A percentile compares a stretch with the other conserved stretches of the same genome.
Conservation (phyloP, 495 filamentous ascomycete species). For the Penicillium longicatenatum region DNA sequence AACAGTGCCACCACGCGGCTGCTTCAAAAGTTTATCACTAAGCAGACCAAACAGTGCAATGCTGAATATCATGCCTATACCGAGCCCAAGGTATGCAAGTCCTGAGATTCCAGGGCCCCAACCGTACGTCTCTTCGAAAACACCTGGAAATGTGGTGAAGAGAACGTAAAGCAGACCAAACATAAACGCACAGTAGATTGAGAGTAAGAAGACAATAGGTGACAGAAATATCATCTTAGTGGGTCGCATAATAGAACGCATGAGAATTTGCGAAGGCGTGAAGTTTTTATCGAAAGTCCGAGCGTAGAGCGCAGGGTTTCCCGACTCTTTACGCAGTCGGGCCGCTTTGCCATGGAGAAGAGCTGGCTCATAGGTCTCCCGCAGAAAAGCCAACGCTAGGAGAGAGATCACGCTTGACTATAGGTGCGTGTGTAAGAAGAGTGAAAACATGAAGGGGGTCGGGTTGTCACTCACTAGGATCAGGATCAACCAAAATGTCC, state of each 20-base stretch:
- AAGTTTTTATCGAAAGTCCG: conserved; percentile 56
- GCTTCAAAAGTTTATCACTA: conserved; percentile 19
- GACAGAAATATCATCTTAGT: conserved; percentile 38
- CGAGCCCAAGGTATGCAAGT: conserved; percentile 39
- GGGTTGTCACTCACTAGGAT: conserved; percentile 42
- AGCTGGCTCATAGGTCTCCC: conserved; percentile 73
- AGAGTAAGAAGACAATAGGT: conserved; percentile 38
- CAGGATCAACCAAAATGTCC: conserved; percentile 47
- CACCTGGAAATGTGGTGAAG: conserved; percentile 42
- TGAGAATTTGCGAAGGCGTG: conserved; percentile 43
- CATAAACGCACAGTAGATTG: conserved; percentile 35
- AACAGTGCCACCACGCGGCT: conserved; percentile 8
- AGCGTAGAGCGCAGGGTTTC: conserved; percentile 52
- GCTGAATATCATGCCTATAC: conserved; percentile 29
- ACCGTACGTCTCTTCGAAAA: conserved; percentile 36
- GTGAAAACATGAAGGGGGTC: too few species aligned
- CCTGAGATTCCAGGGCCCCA: conserved; percentile 32
- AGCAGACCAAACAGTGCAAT: conserved; percentile 26
- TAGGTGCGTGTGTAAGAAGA: too few species aligned
- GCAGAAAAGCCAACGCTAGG: conserved; percentile 47
- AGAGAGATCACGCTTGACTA: too few species aligned
- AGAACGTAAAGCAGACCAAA: conserved; percentile 43
- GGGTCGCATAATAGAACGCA: conserved; percentile 24
- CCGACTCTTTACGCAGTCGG: conserved; percentile 50
- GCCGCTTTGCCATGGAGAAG: conserved; percentile 69